Evolutionary conservation across 2,329 filamentous ascomycete genomes (phyloP), one percentile per base, ranked within the genome.

Genomic region (Cladophialophora carrionii): DNA sequence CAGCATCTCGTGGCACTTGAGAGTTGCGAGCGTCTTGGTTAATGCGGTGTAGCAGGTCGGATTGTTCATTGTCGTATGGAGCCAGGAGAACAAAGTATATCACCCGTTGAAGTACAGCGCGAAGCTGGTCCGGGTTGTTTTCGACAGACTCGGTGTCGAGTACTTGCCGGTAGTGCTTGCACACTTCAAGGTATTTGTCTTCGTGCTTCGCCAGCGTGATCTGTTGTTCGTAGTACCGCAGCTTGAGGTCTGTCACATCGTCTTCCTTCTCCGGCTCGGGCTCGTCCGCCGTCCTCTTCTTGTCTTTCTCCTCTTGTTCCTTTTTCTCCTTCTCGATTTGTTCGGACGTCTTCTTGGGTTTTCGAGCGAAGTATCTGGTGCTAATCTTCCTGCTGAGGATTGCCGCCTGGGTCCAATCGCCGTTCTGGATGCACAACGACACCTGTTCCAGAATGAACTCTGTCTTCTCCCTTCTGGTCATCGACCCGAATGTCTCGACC

Each of bases 361-460:
- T 96, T 74, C 94, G 88, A 55, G 90, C 81, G 72, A 99, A 90
- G 79, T 96, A 99, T 74, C 87, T 86, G 71, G 92, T 97, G 86
- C 92, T 95, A 79, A 99, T 96, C 87, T 99, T 99, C 77, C 95
- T 90, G 77, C 89, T 92, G 58, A 99, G 83, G 73, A 99, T 97
- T 57, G 88, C 88, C 32, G 94, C 95, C 78, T 99, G 96, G 73
- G 90, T 96, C 93, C 93, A 99, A 77, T 99, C 95, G 63, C 88
- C 90, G 74, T 88, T 94, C 80, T 97, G 90, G 77, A 99, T 98
- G 81, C 95, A 99, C 59, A 99, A 85, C 37, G 88, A 86, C 48
- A 98, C 94, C 79, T 99, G 95, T 68, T 96, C 91, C 60, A 99
- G 84, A 74, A 99, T 99, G 77, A 99, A 99, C 75, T 98, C 95